Percentiles rank a stretch among this genome's conserved stretches.
Conservation (phyloP, 2,329 filamentous ascomycete genomes). For the Talaromyces albobiverticillius region DNA sequence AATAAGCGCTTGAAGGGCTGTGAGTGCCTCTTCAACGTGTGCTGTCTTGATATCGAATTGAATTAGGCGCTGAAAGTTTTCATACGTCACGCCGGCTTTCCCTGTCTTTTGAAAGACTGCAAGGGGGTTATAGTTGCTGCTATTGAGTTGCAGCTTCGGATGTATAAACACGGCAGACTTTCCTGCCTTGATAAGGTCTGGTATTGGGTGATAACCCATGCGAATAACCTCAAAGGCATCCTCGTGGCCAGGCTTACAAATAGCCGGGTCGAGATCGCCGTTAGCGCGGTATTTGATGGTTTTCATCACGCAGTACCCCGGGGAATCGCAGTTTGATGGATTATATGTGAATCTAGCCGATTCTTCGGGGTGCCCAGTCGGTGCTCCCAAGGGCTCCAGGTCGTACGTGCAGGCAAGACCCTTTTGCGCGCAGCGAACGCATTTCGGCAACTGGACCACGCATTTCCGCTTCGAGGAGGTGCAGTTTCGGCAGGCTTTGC, state of each 20-base stretch:
- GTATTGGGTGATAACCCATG: neutral
- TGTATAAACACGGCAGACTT: conserved; percentile 4
- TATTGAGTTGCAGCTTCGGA: neutral
- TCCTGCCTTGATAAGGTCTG: neutral
- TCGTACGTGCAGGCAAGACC: conserved; percentile 8
- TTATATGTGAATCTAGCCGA: neutral
- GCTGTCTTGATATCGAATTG: conserved; percentile 5
- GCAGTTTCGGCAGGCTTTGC: conserved; percentile 10
- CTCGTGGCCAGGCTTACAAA: conserved; percentile 2
- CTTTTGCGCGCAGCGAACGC: conserved; percentile 6
- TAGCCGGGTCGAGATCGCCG: neutral
- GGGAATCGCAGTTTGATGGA: conserved; percentile 5
- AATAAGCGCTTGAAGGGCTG: conserved; percentile 3
- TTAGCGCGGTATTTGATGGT: neutral
- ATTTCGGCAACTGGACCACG: conserved; percentile 9
- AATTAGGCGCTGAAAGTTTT: neutral
- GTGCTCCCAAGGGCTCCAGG: conserved; percentile 6
- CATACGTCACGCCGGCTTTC: neutral
- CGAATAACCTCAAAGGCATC: conserved; percentile 6
- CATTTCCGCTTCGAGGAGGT: conserved; percentile 8
- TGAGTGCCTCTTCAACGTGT: conserved; percentile 5
- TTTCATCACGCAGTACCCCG: conserved; percentile 9
- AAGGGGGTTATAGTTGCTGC: neutral
- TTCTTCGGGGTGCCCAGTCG: neutral
- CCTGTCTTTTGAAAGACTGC: neutral